phyloP scores from a whole-genome alignment of 73 alveolate species.

The Paramecium tetraurelia region DNA sequence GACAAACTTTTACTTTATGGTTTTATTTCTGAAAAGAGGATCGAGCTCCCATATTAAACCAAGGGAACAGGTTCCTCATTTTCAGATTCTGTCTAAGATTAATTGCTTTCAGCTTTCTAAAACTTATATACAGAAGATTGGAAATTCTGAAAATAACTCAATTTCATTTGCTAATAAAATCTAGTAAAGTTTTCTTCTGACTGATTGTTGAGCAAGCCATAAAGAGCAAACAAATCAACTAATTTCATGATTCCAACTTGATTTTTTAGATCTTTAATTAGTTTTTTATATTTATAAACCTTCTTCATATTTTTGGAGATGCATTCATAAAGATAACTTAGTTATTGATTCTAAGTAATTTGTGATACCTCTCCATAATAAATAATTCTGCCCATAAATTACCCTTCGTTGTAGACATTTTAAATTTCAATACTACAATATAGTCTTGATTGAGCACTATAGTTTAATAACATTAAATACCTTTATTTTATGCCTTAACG shows the following conservation, averaged over 20 bases:
- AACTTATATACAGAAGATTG: not conserved
- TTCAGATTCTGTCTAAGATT: conserved; percentile 42
- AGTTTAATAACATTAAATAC: not conserved
- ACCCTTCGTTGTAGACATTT: not conserved
- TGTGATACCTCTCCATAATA: conserved; percentile 47
- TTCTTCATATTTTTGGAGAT: not conserved
- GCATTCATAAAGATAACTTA: not conserved
- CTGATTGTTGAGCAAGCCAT: not conserved
- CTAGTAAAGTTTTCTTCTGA: not conserved
- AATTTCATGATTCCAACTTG: conserved; percentile 28
- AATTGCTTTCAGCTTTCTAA: not conserved
- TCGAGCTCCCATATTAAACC: not conserved
- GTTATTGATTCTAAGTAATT: conserved; percentile 19
- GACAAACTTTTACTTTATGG: not conserved
- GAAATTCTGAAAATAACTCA: not conserved
- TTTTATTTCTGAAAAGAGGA: not conserved
- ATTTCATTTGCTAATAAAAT: not conserved
- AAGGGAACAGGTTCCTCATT: not conserved
- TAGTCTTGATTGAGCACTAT: not conserved
- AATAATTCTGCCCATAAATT: not conserved
- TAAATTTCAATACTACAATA: conserved; percentile 37
- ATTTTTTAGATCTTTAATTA: not conserved
- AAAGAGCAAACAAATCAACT: not conserved
- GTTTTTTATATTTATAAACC: not conserved
- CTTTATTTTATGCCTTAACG: not conserved